Percentiles rank a stretch among this genome's conserved stretches.
Evolutionary conservation across 352 stramenopile species (phyloP).

Genomic region (Peronospora belbahrii): DNA sequence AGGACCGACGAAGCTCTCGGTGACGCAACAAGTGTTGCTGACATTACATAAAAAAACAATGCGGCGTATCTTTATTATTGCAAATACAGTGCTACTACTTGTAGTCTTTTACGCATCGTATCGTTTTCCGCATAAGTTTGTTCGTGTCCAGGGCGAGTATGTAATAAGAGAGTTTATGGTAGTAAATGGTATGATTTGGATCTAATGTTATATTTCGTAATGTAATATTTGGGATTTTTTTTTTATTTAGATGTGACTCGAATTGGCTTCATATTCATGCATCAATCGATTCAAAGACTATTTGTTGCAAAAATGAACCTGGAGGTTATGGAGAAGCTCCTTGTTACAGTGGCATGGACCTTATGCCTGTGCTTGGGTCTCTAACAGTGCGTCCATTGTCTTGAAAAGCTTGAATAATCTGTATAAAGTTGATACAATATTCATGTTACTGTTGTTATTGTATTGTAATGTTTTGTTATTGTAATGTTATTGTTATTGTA

Average conservation of each 20-base stretch:
- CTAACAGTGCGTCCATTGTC: constrained; percentile 45
- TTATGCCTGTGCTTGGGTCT: constrained; percentile 41
- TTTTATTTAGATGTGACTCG: constrained; percentile 42
- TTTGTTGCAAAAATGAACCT: constrained; percentile 46
- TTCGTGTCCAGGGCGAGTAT: constrained; percentile 64
- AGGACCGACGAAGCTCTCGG: constrained; percentile 24
- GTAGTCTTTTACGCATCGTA: constrained; percentile 45
- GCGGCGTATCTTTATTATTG: constrained; percentile 33
- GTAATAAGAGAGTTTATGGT: constrained; percentile 7
- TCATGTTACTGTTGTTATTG: too few species aligned
- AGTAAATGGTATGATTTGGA: background rate
- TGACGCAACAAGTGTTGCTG: constrained; percentile 38
- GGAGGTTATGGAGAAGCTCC: constrained; percentile 23
- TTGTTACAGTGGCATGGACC: constrained; percentile 64
- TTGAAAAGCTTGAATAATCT: constrained; percentile 21
- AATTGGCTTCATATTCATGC: constrained; percentile 55
- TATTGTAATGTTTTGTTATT: too few species aligned
- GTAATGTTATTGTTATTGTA: background rate
- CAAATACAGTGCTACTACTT: constrained; percentile 49
- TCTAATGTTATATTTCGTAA: constrained; percentile 4
- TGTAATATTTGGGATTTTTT: background rate
- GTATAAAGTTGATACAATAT: too few species aligned
- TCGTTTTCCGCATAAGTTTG: constrained; percentile 55
- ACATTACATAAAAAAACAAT: constrained; percentile 38
- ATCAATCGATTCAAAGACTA: constrained; percentile 23